Evolutionary conservation across 441 rosid species (phyloP), one percentile per base, ranked within the genome.

Genomic region (Populus hybrid): DNA sequence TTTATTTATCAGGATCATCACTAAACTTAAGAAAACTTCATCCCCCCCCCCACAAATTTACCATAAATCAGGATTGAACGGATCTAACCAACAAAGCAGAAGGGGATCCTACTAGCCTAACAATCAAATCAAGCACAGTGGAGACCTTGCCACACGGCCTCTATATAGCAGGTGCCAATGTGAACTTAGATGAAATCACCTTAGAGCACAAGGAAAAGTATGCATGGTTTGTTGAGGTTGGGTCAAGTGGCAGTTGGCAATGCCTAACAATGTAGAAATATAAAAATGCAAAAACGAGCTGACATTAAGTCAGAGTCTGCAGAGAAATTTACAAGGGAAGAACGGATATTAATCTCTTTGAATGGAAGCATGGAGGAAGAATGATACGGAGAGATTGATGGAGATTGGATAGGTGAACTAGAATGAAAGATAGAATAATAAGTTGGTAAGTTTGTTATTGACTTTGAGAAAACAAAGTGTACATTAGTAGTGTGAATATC

Each of bases 371-470:
- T 64, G 36, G 35, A 28, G 8, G 78, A 6, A 63, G 10, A 50
- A 57, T 67, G 42, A 24, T 1, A 18, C 42, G 5, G 57, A 10
- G 46, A 50, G 57, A 46, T 46, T 46, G 57, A 59, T 73, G 36
- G 73, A 76, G 84, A 74, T 81, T 68, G 70, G 86, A 83, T 78
- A 65, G 88, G 80, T 78, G 82, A 87, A 76, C 88, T 67, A 78
- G 75, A 81, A 74, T 21, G 77, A 74, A 80, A 16, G 40, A 42
- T 20, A 38, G n/a, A 75, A 14, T 42, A 72, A 71, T 36, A 77
- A 81, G 78, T 69, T 84, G 84, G 84, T 67, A 9, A 46, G 88
- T 86, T 86, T 77, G 87, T 87, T 86, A 77, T 79, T 76, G 88
- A 89, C 87, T 40, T 50, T 14, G 57, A 50, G 57, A 50, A 46